Conservation (phyloP, 768 basidiomycete species). For the Lentinula raphanica region DNA sequence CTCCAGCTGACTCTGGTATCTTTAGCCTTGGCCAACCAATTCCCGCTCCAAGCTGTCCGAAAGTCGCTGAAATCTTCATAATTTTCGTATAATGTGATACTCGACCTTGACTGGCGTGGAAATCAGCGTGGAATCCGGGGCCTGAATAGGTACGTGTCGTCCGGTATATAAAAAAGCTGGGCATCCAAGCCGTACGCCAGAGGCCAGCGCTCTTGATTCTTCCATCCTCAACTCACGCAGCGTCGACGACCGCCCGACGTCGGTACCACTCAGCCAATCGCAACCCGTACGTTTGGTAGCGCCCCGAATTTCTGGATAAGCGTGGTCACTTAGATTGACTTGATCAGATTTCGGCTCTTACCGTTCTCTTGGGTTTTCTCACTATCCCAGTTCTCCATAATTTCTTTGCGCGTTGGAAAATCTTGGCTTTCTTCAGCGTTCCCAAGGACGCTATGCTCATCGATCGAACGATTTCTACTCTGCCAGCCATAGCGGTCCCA, state of each 20-base stretch:
- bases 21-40: neutral
- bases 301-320: neutral
- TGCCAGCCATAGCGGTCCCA: slow-evolving; percentile 19
- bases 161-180: neutral
- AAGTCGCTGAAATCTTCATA: neutral
- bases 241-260: neutral
- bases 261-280: neutral
- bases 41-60: neutral
- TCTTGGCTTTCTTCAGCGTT: slow-evolving; percentile 22
- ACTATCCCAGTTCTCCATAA: slow-evolving; percentile 12
- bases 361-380: slow-evolving; percentile 39
- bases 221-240: neutral
- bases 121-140: neutral
- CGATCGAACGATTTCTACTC: slow-evolving; percentile 20
- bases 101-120: neutral
- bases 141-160: neutral
- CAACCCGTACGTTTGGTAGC: neutral
- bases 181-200: neutral
- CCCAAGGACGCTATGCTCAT: slow-evolving; percentile 28
- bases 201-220: neutral
- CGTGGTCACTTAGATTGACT: slow-evolving; percentile 25
- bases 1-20: neutral
- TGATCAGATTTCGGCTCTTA: slow-evolving; percentile 28
- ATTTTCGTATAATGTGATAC: neutral
- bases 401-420: slow-evolving; percentile 10